Percentiles rank a stretch among this genome's conserved stretches.
phyloP scores from a whole-genome alignment of 2,329 filamentous ascomycete species.

The Penicillium paneum region DNA sequence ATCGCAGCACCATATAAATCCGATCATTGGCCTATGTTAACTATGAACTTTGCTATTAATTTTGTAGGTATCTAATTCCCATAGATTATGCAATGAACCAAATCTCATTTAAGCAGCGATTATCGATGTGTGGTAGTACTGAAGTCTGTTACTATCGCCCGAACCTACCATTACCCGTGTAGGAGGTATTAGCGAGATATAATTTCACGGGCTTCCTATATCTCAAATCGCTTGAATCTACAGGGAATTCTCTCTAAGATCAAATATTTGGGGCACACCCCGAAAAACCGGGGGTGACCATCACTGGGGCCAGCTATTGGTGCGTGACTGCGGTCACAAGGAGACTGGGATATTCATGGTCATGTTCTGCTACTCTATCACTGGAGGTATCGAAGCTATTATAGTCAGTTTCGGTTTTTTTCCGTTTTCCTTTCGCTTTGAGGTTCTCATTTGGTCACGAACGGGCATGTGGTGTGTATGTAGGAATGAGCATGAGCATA shows the following conservation, averaged over 20 bases:
- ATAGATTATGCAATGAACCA: not conserved
- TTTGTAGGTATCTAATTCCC: not conserved
- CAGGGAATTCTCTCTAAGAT: too few species aligned
- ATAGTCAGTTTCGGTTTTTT: not conserved
- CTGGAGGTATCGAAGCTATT: not conserved
- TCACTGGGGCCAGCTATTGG: not conserved
- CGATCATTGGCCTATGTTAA: not conserved
- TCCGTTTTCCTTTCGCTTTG: not conserved
- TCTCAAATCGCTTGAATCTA: not conserved
- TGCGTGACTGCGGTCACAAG: not conserved
- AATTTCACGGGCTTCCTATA: not conserved
- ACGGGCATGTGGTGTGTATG: slow-evolving; percentile 18
- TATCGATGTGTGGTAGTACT: not conserved
- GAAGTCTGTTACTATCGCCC: too few species aligned
- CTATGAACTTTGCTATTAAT: not conserved
- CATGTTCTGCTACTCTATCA: slow-evolving; percentile 6
- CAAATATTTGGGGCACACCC: not conserved
- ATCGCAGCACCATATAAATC: not conserved
- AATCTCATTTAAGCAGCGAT: not conserved
- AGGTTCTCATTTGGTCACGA: slow-evolving; percentile 5
- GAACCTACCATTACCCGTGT: not conserved
- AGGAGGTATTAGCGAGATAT: not conserved
- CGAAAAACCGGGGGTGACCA: not conserved
- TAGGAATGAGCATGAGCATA: not conserved
- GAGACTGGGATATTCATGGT: not conserved